Conservation (phyloP, 169 alveolate genomes). For the Cryptosporidium viatorum region DNA sequence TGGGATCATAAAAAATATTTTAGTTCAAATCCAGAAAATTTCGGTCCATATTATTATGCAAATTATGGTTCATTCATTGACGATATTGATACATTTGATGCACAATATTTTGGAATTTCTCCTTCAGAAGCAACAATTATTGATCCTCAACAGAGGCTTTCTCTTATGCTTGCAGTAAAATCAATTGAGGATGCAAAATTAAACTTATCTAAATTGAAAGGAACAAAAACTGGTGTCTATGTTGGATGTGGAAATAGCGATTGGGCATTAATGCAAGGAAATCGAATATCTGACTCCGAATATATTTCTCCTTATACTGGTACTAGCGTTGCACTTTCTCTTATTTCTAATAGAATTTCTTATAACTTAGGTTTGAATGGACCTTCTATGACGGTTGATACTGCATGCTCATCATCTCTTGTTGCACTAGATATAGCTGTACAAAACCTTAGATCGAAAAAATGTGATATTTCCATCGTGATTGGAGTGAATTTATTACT, state of each 20-base stretch:
- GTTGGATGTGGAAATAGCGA: conserved; percentile 76
- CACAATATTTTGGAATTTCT: conserved; percentile 54
- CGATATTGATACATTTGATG: conserved; percentile 35
- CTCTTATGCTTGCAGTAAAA: conserved; percentile 45
- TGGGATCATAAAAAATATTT: conserved; percentile 53
- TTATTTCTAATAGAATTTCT: conserved; percentile 79
- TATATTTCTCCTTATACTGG: conserved; percentile 70
- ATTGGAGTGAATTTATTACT: conserved; percentile 63
- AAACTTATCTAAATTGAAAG: neutral
- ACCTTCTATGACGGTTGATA: conserved; percentile 81
- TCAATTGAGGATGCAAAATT: conserved; percentile 47
- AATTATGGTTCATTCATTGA: conserved; percentile 62
- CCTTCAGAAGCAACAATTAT: conserved; percentile 61
- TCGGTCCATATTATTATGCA: conserved; percentile 62
- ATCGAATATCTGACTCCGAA: conserved; percentile 38
- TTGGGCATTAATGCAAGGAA: conserved; percentile 71
- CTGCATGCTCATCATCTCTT: conserved; percentile 81
- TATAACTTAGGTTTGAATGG: conserved; percentile 79
- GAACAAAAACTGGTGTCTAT: conserved; percentile 44
- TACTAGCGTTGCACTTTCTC: conserved; percentile 74
- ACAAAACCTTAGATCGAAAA: conserved; percentile 24
- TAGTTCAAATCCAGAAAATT: conserved; percentile 9
- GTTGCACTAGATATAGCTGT: conserved; percentile 79
- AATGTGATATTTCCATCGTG: conserved; percentile 37
- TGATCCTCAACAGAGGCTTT: conserved; percentile 70